Evolutionary conservation across 2,329 filamentous ascomycete species (phyloP).

Genomic region (Myriangium duriaei): DNA sequence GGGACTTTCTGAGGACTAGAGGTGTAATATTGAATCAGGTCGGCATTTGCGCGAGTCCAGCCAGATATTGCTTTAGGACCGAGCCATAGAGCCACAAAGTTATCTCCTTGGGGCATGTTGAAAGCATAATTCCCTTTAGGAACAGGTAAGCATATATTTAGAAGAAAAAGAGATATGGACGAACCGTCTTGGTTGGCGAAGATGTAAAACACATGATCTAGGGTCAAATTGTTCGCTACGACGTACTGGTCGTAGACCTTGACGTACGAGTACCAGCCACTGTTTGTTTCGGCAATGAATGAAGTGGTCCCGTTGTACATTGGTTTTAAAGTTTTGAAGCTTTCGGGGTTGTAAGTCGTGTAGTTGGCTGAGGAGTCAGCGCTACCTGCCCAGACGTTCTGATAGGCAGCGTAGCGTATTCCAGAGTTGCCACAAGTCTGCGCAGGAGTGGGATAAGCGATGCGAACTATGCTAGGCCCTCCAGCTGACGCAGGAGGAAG

Average conservation of each 20-base stretch:
- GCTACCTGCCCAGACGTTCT: neutral
- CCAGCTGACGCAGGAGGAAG: slow-evolving; percentile 2
- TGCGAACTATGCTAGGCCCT: slow-evolving; percentile 5
- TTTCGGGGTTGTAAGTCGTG: slow-evolving; percentile 8
- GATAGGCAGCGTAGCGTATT: slow-evolving; percentile 11
- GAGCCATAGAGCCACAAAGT: slow-evolving; percentile 18
- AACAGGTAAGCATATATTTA: too few species aligned
- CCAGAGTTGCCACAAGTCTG: slow-evolving; percentile 10
- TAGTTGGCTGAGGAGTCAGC: neutral
- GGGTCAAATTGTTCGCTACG: neutral
- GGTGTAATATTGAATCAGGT: slow-evolving; percentile 12
- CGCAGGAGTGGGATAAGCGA: slow-evolving; percentile 10
- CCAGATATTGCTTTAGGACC: slow-evolving; percentile 16
- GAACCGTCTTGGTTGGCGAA: slow-evolving; percentile 13
- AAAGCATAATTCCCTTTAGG: slow-evolving; percentile 18
- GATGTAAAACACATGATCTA: slow-evolving; percentile 12
- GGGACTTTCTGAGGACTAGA: neutral
- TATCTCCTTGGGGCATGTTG: slow-evolving; percentile 15
- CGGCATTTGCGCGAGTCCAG: slow-evolving; percentile 13
- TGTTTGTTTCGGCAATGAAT: slow-evolving; percentile 7
- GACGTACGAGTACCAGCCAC: neutral
- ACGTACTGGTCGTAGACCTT: slow-evolving; percentile 3
- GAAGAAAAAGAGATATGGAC: too few species aligned
- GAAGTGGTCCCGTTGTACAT: slow-evolving; percentile 1
- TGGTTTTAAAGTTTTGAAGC: slow-evolving; percentile 4